Base-by-base conservation (phyloP, 1,139 yeast species). In the Sugiyamaella japonica region DNA sequence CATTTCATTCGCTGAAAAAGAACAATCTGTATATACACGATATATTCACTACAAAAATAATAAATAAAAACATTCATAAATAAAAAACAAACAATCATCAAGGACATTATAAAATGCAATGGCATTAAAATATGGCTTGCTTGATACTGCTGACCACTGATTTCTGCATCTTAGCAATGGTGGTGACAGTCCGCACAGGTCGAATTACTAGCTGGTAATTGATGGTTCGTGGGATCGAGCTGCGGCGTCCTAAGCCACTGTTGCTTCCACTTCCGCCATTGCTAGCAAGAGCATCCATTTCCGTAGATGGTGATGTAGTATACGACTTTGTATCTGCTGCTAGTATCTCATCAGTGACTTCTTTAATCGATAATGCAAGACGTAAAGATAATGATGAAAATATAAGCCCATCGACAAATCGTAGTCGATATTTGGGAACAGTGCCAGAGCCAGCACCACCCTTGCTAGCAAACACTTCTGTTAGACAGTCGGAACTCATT, bases 361-460 rank as follows among this genome's bases (percentile, higher is more conserved):
- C 49, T 17, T 25, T 34, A 48, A 15, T 34, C 20, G 44, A 45
- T 23, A 53, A 52, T 7, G 53, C 53, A 13, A 53, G 52, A 42
- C 49, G 49, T 29, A 59, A 41, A 15, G 59, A 37, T 48, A 59
- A 46, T 28, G 61, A 54, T 3, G 60, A 45, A 42, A 54, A 53
- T 13, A 58, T 39, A 41, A 59, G 53, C 13, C 57, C 61, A 40
- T 59, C 62, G 3, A 55, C 59, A 44, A 56, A 57, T 36, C 62
- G 51, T 3, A 57, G 51, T 9, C 52, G 17, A 40, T 52, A 54
- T n/a, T 29, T 32, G 12, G 34, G 28, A 12, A n/a, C 15, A 34
- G 36, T 28, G 20, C n/a, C 15, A 25, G 32, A 7, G 25, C 46
- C 40, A 25, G 15, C n/a, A 29, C 34, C 3, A 29, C 34, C 39